These are phyloP conservation scores for Balansia obtecta DNA, from an alignment of 2,329 filamentous ascomycete genomes.

Conservation along the genomic window DNA sequence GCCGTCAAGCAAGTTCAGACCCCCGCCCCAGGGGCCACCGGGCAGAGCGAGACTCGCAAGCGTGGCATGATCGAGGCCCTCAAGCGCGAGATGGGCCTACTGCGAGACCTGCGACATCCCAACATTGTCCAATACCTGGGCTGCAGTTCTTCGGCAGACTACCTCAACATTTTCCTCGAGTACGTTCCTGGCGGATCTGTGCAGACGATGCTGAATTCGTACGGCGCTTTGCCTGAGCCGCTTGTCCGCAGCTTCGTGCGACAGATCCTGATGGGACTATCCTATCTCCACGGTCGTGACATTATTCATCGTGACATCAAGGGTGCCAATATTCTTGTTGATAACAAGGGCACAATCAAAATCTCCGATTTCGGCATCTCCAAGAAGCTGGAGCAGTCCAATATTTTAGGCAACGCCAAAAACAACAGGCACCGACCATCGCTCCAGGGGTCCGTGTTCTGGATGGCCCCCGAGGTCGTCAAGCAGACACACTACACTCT, in stretches of 20 bases:
- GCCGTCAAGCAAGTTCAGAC: constrained; percentile 97
- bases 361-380: constrained; percentile 99
- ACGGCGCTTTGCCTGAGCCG: constrained; percentile 86
- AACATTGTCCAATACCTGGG: constrained; percentile 98
- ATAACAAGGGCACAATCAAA: constrained; percentile 98
- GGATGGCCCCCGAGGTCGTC: constrained; percentile 99
- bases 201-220: constrained; percentile 96
- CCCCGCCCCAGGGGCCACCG: constrained; percentile 64
- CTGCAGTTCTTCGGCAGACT: constrained; percentile 78
- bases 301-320: constrained; percentile 99
- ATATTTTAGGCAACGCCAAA: constrained; percentile 58
- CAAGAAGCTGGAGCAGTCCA: constrained; percentile 90
- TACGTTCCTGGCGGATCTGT: constrained; percentile 97
- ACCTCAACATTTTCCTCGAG: constrained; percentile 98
- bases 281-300: constrained; percentile 84
- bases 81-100: constrained; percentile 88
- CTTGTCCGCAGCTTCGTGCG: constrained; percentile 93
- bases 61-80: constrained; percentile 96
- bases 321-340: constrained; percentile 94
- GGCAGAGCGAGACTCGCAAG: constrained; percentile 78
- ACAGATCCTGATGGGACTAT: constrained; percentile 85
- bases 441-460: constrained; percentile 93
- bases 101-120: constrained; percentile 86
- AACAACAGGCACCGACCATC: constrained; percentile 62
- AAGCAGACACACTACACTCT: constrained; percentile 96